Evolutionary conservation across 805 yeast species (phyloP).

Genomic region (Metschnikowia lochheadii): DNA sequence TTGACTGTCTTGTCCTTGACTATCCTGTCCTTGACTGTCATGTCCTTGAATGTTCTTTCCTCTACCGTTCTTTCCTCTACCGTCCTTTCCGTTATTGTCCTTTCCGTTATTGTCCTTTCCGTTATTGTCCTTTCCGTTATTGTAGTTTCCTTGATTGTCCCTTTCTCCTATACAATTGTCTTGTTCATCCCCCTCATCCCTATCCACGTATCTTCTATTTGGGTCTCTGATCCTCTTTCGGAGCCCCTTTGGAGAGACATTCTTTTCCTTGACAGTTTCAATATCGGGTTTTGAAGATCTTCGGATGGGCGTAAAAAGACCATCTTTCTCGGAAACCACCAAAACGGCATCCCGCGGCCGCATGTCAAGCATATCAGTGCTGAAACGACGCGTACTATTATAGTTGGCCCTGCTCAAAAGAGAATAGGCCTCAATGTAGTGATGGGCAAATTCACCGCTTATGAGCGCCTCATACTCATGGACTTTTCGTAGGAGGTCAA

Average conservation of each 20-base stretch:
- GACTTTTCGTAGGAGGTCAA: constrained; percentile 10
- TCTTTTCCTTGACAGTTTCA: not conserved
- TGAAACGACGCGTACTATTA: constrained; percentile 29
- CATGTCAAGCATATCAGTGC: constrained; percentile 40
- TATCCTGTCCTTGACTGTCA: no score
- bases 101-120: no score
- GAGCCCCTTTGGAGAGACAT: not conserved
- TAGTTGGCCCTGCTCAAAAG: constrained; percentile 46
- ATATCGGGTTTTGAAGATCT: not conserved
- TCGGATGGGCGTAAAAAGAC: not conserved
- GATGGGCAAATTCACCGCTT: constrained; percentile 14
- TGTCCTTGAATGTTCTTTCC: no score
- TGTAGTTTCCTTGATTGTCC: no score
- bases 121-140: no score
- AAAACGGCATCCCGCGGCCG: constrained; percentile 28
- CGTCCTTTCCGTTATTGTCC: no score
- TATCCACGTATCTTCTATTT: no score
- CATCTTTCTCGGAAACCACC: constrained; percentile 8
- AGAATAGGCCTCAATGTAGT: constrained; percentile 34
- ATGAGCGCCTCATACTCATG: constrained; percentile 30
- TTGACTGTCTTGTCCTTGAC: no score
- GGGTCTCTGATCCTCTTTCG: not conserved
- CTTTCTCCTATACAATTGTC: not conserved
- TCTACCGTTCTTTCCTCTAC: no score
- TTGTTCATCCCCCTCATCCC: not conserved